Evolutionary conservation across 2,329 filamentous ascomycete genomes (phyloP).

Genomic region (Canariomyces notabilis): DNA sequence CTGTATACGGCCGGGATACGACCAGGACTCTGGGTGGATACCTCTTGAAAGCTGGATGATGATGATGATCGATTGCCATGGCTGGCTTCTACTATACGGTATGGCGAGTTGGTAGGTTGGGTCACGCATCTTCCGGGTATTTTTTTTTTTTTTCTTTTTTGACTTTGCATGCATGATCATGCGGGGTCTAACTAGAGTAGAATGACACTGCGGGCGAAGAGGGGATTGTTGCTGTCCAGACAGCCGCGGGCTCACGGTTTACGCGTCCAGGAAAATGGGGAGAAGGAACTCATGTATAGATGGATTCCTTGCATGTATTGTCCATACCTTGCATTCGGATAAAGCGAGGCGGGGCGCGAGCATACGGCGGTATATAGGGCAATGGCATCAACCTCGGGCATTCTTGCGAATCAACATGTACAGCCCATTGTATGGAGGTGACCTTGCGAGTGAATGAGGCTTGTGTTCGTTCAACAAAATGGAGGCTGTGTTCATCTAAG

Average conservation of each 20-base stretch:
- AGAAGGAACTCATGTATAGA: neutral
- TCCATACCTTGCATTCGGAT: neutral
- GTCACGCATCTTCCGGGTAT: no score
- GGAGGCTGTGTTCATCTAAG: no score
- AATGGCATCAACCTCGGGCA: no score
- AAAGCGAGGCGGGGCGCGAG: neutral
- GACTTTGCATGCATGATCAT: neutral
- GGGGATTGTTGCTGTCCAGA: neutral
- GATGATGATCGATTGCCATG: neutral
- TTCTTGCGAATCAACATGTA: neutral
- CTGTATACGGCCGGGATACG: neutral
- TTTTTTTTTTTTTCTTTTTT: no score
- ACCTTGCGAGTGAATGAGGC: neutral
- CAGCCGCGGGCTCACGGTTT: no score
- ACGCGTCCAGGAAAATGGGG: no score
- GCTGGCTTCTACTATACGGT: no score
- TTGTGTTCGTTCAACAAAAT: neutral
- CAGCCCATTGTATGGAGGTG: neutral
- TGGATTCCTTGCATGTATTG: neutral
- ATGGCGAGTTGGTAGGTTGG: no score
- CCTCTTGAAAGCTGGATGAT: neutral
- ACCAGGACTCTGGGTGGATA: neutral
- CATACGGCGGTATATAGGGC: neutral
- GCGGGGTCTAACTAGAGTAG: neutral
- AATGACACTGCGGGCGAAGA: neutral